Conservation (phyloP, 768 basidiomycete genomes). For the Psilocybe azurescens region DNA sequence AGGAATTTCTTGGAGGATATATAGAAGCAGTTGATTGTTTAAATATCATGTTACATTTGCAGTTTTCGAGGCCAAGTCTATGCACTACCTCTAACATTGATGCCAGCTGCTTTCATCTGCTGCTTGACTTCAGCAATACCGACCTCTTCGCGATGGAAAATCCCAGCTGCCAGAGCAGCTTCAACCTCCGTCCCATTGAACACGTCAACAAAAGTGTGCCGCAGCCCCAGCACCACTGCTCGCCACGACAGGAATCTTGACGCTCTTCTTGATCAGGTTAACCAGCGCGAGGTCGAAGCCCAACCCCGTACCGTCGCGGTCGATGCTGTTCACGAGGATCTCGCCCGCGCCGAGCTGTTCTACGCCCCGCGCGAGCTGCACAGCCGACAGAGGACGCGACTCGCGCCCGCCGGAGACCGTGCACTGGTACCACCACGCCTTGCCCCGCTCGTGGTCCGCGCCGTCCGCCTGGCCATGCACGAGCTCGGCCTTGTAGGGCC, state of each 20-base stretch:
- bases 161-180: slow-evolving; percentile 95
- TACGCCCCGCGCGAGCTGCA: slow-evolving; percentile 91
- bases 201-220: slow-evolving; percentile 87
- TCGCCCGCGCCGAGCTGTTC: slow-evolving; percentile 94
- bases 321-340: slow-evolving; percentile 94
- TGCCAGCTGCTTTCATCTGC: slow-evolving; percentile 46
- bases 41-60: no score
- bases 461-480: slow-evolving; percentile 50
- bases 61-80: neutral
- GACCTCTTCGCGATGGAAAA: slow-evolving; percentile 94
- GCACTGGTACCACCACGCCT: slow-evolving; percentile 99
- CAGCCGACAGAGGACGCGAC: slow-evolving; percentile 79
- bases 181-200: slow-evolving; percentile 83
- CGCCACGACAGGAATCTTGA: slow-evolving; percentile 92
- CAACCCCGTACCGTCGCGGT: slow-evolving; percentile 90
- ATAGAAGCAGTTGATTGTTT: no score
- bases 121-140: slow-evolving; percentile 82
- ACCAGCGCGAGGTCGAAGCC: slow-evolving; percentile 93
- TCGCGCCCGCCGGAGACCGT: slow-evolving; percentile 95
- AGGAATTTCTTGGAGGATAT: no score
- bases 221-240: slow-evolving; percentile 89
- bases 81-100: slow-evolving; percentile 48
- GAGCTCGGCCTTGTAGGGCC: slow-evolving; percentile 70
- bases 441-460: slow-evolving; percentile 60
- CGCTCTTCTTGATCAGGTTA: slow-evolving; percentile 71